A percentile compares a stretch with the other conserved stretches of the same genome.
Evolutionary conservation across 2,329 filamentous ascomycete species (phyloP).

Genomic region (Clathrospora elynae): DNA sequence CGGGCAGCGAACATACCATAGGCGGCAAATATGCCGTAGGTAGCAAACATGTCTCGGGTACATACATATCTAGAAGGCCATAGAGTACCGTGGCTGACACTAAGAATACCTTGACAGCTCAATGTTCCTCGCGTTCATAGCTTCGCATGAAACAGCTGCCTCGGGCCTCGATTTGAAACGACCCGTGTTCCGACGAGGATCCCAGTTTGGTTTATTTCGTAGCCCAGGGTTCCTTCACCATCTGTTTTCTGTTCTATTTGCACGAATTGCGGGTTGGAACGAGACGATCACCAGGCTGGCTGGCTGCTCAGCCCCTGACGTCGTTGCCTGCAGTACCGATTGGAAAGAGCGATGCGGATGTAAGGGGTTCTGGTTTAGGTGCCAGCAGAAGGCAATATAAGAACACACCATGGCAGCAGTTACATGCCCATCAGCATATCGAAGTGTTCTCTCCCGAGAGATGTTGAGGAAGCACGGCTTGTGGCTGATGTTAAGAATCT

Average conservation of each 20-base stretch:
- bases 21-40: no score
- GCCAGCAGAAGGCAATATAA: no score
- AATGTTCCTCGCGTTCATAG: not conserved
- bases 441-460: no score
- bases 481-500: slow-evolving; percentile 5
- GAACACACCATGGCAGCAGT: no score
- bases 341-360: no score
- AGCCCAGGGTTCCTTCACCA: not conserved
- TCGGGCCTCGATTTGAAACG: not conserved
- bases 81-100: not conserved
- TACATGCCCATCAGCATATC: no score
- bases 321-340: no score
- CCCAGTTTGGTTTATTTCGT: not conserved
- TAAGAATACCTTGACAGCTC: not conserved
- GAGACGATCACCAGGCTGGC: no score
- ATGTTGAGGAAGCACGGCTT: not conserved
- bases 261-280: not conserved
- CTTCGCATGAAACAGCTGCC: not conserved
- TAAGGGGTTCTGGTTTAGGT: no score
- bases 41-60: no score
- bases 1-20: no score
- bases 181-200: not conserved
- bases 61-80: not conserved
- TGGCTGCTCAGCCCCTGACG: no score
- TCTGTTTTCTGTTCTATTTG: not conserved